phyloP scores from a whole-genome alignment of 2,329 filamentous ascomycete species.

The Neofusicoccum umdonicola region DNA sequence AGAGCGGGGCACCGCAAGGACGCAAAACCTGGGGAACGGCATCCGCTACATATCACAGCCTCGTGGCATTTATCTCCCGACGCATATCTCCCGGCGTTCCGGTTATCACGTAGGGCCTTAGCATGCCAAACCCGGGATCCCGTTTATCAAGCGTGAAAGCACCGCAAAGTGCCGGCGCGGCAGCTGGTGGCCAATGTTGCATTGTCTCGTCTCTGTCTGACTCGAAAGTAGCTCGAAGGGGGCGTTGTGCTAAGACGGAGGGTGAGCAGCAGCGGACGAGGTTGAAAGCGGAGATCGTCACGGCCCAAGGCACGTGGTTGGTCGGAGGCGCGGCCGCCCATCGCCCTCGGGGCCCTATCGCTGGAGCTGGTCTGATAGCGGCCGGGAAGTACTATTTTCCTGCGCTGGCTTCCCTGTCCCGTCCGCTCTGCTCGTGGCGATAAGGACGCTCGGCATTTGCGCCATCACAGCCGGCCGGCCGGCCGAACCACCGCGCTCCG shows the following conservation, averaged over 20 bases:
- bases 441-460: background rate
- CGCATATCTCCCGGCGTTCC: background rate
- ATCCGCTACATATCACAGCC: background rate
- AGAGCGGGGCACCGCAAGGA: background rate
- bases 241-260: background rate
- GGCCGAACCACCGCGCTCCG: background rate
- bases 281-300: background rate
- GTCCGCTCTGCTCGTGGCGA: background rate
- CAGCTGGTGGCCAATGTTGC: background rate
- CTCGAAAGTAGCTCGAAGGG: background rate
- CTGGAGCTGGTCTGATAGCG: background rate
- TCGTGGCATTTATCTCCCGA: background rate
- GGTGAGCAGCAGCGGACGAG: background rate
- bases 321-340: background rate
- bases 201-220: background rate
- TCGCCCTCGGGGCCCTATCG: background rate
- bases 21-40: background rate
- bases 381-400: background rate
- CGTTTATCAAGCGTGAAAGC: background rate
- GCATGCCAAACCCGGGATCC: background rate
- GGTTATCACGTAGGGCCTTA: background rate
- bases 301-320: background rate
- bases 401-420: background rate
- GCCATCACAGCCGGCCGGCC: slow-evolving; percentile 7
- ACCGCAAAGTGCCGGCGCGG: background rate